Evolutionary conservation across 148 eudicot species (phyloP).

Genomic region (Dianthus caryophyllus): DNA sequence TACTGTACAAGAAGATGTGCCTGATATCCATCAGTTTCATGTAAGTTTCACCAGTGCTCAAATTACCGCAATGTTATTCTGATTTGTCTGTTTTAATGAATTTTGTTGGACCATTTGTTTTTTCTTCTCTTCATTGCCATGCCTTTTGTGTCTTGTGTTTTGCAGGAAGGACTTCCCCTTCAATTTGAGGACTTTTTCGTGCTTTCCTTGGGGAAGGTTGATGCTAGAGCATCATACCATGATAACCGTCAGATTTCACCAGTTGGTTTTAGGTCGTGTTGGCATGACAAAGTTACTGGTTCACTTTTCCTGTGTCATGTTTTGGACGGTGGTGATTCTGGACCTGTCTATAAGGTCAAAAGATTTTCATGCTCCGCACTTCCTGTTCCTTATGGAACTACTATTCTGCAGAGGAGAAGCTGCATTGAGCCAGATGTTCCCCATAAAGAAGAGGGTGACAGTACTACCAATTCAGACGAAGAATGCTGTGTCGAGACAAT

Average conservation of each 20-base stretch:
- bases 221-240: slow-evolving; percentile 52
- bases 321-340: slow-evolving; percentile 56
- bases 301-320: slow-evolving; percentile 62
- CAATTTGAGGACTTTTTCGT: slow-evolving; percentile 69
- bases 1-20: slow-evolving; percentile 26
- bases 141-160: slow-evolving; percentile 12
- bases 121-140: slow-evolving; percentile 11
- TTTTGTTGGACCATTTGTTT: neutral
- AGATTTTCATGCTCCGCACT: slow-evolving; percentile 51
- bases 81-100: slow-evolving; percentile 1
- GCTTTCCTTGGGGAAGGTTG: slow-evolving; percentile 56
- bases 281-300: slow-evolving; percentile 78
- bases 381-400: slow-evolving; percentile 54
- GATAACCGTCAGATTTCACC: slow-evolving; percentile 53
- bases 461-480: slow-evolving; percentile 30
- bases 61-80: neutral
- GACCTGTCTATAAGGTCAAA: slow-evolving; percentile 50
- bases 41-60: slow-evolving; percentile 32
- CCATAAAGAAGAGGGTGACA: slow-evolving; percentile 23
- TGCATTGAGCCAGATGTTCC: slow-evolving; percentile 20
- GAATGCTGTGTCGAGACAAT: slow-evolving; percentile 44
- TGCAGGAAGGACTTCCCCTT: slow-evolving; percentile 62
- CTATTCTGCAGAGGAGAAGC: slow-evolving; percentile 33
- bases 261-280: slow-evolving; percentile 63
- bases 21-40: slow-evolving; percentile 28